Conservation (phyloP, 257 asterid species). For the Ophiorrhiza pumila region DNA sequence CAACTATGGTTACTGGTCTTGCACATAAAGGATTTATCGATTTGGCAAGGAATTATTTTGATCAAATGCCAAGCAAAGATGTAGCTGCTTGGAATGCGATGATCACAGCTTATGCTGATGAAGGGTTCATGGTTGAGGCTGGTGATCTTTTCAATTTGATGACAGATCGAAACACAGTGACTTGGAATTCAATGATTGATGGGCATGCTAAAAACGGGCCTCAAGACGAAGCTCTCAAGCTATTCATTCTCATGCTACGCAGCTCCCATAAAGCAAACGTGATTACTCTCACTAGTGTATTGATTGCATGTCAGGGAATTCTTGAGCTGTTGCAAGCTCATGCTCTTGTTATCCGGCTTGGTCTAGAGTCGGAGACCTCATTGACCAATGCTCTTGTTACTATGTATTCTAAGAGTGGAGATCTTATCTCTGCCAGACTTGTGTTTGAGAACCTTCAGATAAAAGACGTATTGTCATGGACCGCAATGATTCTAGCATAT, state of each 20-base stretch:
- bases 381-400: slow-evolving; percentile 52
- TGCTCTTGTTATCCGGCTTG: slow-evolving; percentile 47
- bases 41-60: slow-evolving; percentile 42
- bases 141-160: slow-evolving; percentile 31
- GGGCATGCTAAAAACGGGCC: slow-evolving; percentile 45
- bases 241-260: slow-evolving; percentile 44
- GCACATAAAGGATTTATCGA: slow-evolving; percentile 42
- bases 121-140: slow-evolving; percentile 31
- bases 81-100: slow-evolving; percentile 65
- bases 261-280: slow-evolving; percentile 38
- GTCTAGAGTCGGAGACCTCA: slow-evolving; percentile 43
- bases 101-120: slow-evolving; percentile 45
- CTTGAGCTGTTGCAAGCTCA: slow-evolving; percentile 47
- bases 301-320: slow-evolving; percentile 48
- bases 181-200: slow-evolving; percentile 56
- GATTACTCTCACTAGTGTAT: slow-evolving; percentile 49
- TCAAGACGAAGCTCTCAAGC: slow-evolving; percentile 44
- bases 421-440: slow-evolving; percentile 41
- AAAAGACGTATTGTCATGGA: slow-evolving; percentile 59
- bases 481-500: slow-evolving; percentile 57
- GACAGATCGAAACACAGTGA: slow-evolving; percentile 39
- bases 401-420: slow-evolving; percentile 57
- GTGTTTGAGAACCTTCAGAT: slow-evolving; percentile 46
- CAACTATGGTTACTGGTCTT: slow-evolving; percentile 53
- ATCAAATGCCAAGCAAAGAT: slow-evolving; percentile 54